Conservation (phyloP, 352 stramenopile species). For the Hyaloperonospora arabidopsidis region DNA sequence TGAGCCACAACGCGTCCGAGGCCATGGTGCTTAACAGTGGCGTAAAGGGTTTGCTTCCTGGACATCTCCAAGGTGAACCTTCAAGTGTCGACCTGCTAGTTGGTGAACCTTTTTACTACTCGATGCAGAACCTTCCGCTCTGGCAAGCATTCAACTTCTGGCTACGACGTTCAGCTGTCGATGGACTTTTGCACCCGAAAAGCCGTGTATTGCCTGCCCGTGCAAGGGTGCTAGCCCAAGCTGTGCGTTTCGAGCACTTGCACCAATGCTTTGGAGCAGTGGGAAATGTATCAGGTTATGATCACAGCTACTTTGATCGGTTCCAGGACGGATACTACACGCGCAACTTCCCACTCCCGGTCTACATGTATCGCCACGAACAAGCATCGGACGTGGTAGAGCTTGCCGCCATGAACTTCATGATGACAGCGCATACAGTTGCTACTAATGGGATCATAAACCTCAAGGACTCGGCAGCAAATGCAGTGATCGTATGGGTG, state of each 20-base stretch:
- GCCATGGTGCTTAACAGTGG: slow-evolving; percentile 57
- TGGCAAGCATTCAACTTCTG: slow-evolving; percentile 84
- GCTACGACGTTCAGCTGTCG: slow-evolving; percentile 54
- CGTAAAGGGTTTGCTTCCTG: slow-evolving; percentile 51
- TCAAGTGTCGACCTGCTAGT: slow-evolving; percentile 50
- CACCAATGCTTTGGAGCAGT: slow-evolving; percentile 76
- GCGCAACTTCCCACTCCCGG: slow-evolving; percentile 74
- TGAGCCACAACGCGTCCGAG: slow-evolving; percentile 41
- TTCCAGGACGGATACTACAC: slow-evolving; percentile 63
- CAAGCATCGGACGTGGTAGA: slow-evolving; percentile 32
- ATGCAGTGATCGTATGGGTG: slow-evolving; percentile 69
- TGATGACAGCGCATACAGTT: slow-evolving; percentile 33
- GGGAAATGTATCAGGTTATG: slow-evolving; percentile 56
- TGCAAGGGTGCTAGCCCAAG: slow-evolving; percentile 46
- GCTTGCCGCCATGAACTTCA: slow-evolving; percentile 44
- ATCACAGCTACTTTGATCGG: slow-evolving; percentile 66
- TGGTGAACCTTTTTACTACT: slow-evolving; percentile 78
- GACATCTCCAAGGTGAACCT: slow-evolving; percentile 48
- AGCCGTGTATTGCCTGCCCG: slow-evolving; percentile 43
- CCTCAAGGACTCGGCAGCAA: slow-evolving; percentile 19
- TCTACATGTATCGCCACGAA: slow-evolving; percentile 71
- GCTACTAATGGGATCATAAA: slow-evolving; percentile 11
- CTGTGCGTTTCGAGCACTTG: slow-evolving; percentile 62
- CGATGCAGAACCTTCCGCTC: slow-evolving; percentile 78
- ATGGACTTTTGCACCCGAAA: slow-evolving; percentile 28